phyloP scores from a whole-genome alignment of 140 eudicot species.

The Cichorium intybus region DNA sequence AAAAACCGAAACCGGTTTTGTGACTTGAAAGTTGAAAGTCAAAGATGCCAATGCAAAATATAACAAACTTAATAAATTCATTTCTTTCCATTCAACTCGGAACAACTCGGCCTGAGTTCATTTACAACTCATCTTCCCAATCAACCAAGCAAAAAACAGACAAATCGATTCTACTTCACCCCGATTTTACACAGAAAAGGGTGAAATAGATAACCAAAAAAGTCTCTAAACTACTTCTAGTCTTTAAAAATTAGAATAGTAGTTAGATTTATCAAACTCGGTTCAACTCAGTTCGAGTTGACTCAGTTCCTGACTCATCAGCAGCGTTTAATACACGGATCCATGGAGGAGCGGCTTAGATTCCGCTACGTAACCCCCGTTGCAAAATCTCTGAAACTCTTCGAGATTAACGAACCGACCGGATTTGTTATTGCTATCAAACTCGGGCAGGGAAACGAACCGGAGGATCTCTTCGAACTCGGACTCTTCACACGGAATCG shows the following conservation, averaged over 20 bases:
- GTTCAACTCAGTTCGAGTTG: conserved; percentile 12
- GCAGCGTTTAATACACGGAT: conserved; percentile 22
- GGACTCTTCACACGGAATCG: conserved; percentile 60
- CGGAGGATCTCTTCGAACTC: conserved; percentile 56
- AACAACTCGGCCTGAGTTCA: conserved; percentile 12
- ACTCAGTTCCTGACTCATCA: conserved; percentile 6
- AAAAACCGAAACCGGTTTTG: background rate
- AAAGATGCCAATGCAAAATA: background rate
- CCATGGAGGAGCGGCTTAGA: conserved; percentile 47
- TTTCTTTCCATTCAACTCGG: conserved; percentile 17
- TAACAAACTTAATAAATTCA: conserved; percentile 4
- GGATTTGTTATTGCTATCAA: conserved; percentile 3
- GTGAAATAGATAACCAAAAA: conserved; percentile 11
- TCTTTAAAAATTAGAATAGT: conserved; percentile 12
- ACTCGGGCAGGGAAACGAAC: conserved; percentile 36
- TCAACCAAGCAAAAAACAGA: conserved; percentile 12
- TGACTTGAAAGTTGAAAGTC: background rate
- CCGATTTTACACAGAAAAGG: conserved; percentile 5
- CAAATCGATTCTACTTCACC: background rate
- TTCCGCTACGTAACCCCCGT: conserved; percentile 30
- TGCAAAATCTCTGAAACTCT: conserved; percentile 34
- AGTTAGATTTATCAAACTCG: conserved; percentile 9
- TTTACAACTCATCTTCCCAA: background rate
- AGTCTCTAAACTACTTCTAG: conserved; percentile 16
- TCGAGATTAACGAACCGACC: conserved; percentile 27